phyloP scores from a whole-genome alignment of 345 rosid genomes.

The Reutealis trisperma region DNA sequence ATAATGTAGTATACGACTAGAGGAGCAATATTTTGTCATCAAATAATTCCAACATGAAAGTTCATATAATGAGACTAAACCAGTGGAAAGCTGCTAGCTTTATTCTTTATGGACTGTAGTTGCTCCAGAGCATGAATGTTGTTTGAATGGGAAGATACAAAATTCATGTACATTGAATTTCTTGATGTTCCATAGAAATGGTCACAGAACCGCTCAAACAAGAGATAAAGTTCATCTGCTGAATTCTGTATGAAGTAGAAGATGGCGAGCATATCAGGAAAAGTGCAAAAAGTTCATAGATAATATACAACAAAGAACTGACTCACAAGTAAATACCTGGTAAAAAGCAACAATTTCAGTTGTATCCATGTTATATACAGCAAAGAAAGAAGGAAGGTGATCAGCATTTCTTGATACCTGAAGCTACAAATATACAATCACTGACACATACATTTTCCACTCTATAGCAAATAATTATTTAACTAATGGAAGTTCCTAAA shows the following conservation, averaged over 20 bases:
- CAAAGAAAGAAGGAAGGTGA: slow-evolving; percentile 79
- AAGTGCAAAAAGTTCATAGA: not conserved
- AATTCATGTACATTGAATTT: slow-evolving; percentile 63
- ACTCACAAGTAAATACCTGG: slow-evolving; percentile 51
- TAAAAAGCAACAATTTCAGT: slow-evolving; percentile 92
- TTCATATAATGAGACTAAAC: slow-evolving; percentile 32
- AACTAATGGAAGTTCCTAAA: not conserved
- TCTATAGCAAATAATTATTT: not conserved
- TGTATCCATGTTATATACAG: slow-evolving; percentile 96
- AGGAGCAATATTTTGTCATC: not conserved
- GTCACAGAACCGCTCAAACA: slow-evolving; percentile 83
- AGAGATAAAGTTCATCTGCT: slow-evolving; percentile 75
- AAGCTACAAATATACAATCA: slow-evolving; percentile 27
- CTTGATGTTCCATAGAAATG: slow-evolving; percentile 72
- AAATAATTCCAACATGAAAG: not conserved
- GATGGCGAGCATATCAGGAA: slow-evolving; percentile 17
- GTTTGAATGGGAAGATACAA: slow-evolving; percentile 86
- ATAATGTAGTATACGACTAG: not conserved
- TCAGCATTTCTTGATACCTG: slow-evolving; percentile 73
- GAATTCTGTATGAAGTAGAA: slow-evolving; percentile 62
- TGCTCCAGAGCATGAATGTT: slow-evolving; percentile 76
- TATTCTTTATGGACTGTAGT: slow-evolving; percentile 59
- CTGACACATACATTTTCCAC: slow-evolving; percentile 10
- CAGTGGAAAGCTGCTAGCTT: slow-evolving; percentile 63
- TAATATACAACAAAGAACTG: slow-evolving; percentile 1